Conservation (phyloP, 129 eudicot genomes). For the Centella asiatica region DNA sequence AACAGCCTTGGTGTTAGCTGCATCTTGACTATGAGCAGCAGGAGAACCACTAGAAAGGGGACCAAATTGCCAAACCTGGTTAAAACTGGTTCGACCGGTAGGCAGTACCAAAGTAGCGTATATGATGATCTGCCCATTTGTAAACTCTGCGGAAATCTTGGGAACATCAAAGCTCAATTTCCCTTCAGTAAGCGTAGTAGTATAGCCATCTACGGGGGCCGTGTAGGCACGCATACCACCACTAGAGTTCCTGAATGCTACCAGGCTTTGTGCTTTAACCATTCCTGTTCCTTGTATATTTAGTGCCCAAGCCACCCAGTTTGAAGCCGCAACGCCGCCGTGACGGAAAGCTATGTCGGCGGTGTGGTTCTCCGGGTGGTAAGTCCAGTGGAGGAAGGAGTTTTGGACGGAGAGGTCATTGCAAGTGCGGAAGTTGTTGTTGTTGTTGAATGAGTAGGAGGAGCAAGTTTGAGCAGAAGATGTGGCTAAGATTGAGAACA, state of each 20-base stretch:
- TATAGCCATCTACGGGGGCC: conserved; percentile 23
- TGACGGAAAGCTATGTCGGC: conserved; percentile 63
- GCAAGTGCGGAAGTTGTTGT: conserved; percentile 36
- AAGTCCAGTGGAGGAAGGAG: conserved; percentile 62
- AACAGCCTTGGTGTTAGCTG: conserved; percentile 29
- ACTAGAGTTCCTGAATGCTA: conserved; percentile 41
- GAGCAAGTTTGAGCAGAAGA: conserved; percentile 47
- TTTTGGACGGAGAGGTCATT: conserved; percentile 36
- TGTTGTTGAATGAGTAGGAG: conserved; percentile 28
- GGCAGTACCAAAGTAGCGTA: conserved; percentile 61
- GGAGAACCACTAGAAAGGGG: conserved; percentile 33
- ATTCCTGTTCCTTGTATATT: conserved; percentile 37
- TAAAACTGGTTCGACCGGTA: conserved; percentile 35
- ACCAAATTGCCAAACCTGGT: conserved; percentile 81
- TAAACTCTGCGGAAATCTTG: conserved; percentile 25
- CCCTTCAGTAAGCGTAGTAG: conserved; percentile 22
- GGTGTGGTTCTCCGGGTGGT: conserved; percentile 42
- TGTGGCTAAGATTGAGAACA: conserved; percentile 19
- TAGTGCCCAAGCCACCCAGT: conserved; percentile 86
- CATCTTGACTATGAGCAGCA: conserved; percentile 23
- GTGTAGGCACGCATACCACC: conserved; percentile 44
- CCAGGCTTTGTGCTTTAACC: conserved; percentile 57
- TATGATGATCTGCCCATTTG: conserved; percentile 28
- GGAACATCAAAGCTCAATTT: conserved; percentile 51
- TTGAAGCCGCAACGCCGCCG: conserved; percentile 32